Percentiles rank a stretch among this genome's conserved stretches.
phyloP scores from a whole-genome alignment of 306 rosid species.

The Phaseolus lunatus region DNA sequence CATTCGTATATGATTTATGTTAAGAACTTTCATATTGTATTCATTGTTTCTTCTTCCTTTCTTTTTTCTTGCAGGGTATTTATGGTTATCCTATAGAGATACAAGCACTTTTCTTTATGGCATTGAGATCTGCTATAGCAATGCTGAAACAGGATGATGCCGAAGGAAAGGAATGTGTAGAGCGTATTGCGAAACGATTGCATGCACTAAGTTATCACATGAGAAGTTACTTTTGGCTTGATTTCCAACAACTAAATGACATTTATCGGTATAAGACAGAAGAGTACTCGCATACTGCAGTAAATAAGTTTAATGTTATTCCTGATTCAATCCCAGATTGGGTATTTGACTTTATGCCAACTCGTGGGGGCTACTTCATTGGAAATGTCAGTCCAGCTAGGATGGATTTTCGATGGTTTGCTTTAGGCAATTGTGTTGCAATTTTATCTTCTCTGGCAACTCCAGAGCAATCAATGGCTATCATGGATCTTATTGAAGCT shows the following conservation, averaged over 20 bases:
- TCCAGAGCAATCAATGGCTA: constrained; percentile 91
- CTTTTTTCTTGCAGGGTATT: constrained; percentile 64
- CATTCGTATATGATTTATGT: constrained; percentile 4
- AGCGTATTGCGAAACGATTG: constrained; percentile 85
- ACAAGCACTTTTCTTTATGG: constrained; percentile 96
- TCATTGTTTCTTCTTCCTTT: constrained; percentile 3
- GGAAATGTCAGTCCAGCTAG: constrained; percentile 97
- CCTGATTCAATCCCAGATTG: constrained; percentile 95
- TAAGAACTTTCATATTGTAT: constrained; percentile 21
- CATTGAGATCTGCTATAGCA: constrained; percentile 74
- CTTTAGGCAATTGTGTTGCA: constrained; percentile 87
- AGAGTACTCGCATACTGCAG: constrained; percentile 95
- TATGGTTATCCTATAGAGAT: constrained; percentile 96
- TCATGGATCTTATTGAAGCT: constrained; percentile 90
- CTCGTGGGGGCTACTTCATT: constrained; percentile 88
- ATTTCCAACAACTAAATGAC: constrained; percentile 89
- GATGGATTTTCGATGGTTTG: constrained; percentile 98
- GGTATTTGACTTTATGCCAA: constrained; percentile 94
- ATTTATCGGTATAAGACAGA: constrained; percentile 93
- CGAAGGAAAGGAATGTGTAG: constrained; percentile 86
- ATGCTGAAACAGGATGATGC: constrained; percentile 76
- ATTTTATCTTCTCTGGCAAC: constrained; percentile 86
- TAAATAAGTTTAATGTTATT: constrained; percentile 91
- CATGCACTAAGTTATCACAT: constrained; percentile 88
- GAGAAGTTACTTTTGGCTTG: constrained; percentile 93